A percentile compares a stretch with the other conserved stretches of the same genome.
Conservation (phyloP, 2,329 filamentous ascomycete species). For the Didymella pinodella region DNA sequence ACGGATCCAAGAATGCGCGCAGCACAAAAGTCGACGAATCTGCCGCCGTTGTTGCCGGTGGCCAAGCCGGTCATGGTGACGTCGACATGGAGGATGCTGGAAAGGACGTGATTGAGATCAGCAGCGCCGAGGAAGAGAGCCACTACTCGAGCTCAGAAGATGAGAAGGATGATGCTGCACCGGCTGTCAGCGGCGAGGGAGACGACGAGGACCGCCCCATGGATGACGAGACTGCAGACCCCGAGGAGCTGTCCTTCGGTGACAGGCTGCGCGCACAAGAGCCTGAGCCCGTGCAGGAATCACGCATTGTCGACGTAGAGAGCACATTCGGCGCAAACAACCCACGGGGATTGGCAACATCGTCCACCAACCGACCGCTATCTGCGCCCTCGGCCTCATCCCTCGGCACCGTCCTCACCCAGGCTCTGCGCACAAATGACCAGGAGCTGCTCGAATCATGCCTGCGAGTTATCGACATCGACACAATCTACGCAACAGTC, state of each 20-base stretch:
- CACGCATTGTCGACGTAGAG: conserved; percentile 74
- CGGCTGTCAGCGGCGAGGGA: conserved; percentile 31
- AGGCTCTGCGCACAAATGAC: conserved; percentile 93
- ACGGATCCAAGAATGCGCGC: conserved; percentile 60
- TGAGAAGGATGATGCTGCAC: conserved; percentile 41
- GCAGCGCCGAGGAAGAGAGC: conserved; percentile 56
- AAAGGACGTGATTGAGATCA: conserved; percentile 57
- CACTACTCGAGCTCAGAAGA: conserved; percentile 45
- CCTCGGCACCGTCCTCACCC: conserved; percentile 88
- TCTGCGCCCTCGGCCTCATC: conserved; percentile 77
- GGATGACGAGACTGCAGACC: conserved; percentile 50
- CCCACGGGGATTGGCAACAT: conserved; percentile 56
- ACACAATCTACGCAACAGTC: conserved; percentile 85
- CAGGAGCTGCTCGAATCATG: conserved; percentile 88
- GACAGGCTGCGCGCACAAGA: conserved; percentile 78
- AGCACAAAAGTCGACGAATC: conserved; percentile 66
- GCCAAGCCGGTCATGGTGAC: conserved; percentile 56
- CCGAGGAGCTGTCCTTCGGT: conserved; percentile 77
- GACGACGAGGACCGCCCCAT: conserved; percentile 47
- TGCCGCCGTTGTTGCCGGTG: conserved; percentile 61
- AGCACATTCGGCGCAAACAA: conserved; percentile 60
- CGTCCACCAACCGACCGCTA: conserved; percentile 57
- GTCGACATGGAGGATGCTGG: conserved; percentile 48
- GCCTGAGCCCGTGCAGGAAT: conserved; percentile 34
- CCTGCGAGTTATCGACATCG: conserved; percentile 78